Percentiles rank a stretch among this genome's conserved stretches.
Evolutionary conservation across 805 yeast genomes (phyloP).

Genomic region (Kazachstania psychrophila): DNA sequence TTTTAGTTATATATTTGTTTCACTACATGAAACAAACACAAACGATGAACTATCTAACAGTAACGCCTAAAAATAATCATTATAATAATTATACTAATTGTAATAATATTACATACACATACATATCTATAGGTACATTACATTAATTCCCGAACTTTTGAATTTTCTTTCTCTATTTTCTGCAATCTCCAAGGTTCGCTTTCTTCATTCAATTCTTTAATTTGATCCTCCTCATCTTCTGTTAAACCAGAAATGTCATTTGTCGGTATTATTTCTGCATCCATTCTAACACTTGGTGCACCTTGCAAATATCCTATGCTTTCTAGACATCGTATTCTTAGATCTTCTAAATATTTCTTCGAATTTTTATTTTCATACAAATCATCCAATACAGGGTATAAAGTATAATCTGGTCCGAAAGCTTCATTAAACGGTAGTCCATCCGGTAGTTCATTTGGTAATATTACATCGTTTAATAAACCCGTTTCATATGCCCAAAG

Average conservation of each 20-base stretch:
- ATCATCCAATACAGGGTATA: conserved; percentile 78
- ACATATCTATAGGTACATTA: not conserved
- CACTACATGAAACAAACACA: too few relatives aligned
- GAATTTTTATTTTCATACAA: conserved; percentile 79
- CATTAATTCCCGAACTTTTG: conserved; percentile 29
- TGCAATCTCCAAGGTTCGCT: conserved; percentile 27
- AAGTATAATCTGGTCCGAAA: conserved; percentile 84
- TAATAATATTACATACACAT: too few relatives aligned
- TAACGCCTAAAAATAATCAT: too few relatives aligned
- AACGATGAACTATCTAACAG: too few relatives aligned
- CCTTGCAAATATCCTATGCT: conserved; percentile 73
- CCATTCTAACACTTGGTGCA: conserved; percentile 92
- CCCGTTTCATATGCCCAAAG: conserved; percentile 94
- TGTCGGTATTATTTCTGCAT: conserved; percentile 70
- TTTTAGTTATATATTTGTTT: too few relatives aligned
- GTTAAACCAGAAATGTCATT: conserved; percentile 35
- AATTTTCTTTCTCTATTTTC: conserved; percentile 33
- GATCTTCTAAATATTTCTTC: conserved; percentile 71
- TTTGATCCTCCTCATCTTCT: conserved; percentile 34
- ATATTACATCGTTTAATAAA: conserved; percentile 64
- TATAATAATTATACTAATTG: too few relatives aligned
- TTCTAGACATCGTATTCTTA: conserved; percentile 67
- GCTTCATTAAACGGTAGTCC: conserved; percentile 67
- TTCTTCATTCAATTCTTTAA: conserved; percentile 29
- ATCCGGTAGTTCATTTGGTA: conserved; percentile 69